Evolutionary conservation across 2,329 filamentous ascomycete species (phyloP).

Genomic region (Aspergillus sp.): DNA sequence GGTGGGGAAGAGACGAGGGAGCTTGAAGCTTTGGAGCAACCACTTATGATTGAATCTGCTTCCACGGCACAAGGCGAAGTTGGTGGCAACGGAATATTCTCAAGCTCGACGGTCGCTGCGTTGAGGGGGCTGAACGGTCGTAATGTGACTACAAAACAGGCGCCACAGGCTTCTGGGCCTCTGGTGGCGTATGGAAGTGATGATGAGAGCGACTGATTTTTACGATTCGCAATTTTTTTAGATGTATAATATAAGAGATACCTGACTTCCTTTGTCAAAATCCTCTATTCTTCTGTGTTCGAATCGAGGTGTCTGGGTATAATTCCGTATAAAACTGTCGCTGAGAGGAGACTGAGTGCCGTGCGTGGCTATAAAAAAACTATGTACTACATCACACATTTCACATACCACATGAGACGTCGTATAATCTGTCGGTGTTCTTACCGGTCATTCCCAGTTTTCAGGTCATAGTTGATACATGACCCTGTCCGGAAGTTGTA

Average conservation of each 20-base stretch:
- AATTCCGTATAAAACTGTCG: conserved; percentile 22
- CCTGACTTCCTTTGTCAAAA: conserved; percentile 26
- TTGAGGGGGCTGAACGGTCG: conserved; percentile 62
- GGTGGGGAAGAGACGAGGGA: conserved; percentile 63
- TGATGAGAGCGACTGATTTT: conserved; percentile 68
- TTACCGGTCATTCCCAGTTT: conserved; percentile 29
- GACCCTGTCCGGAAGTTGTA: conserved; percentile 88
- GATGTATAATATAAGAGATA: conserved; percentile 43
- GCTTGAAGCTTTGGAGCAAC: conserved; percentile 55
- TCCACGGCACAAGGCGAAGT: conserved; percentile 39
- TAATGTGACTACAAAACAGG: conserved; percentile 50
- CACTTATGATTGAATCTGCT: conserved; percentile 51
- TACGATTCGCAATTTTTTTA: conserved; percentile 20
- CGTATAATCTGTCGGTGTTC: conserved; percentile 5
- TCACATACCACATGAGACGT: conserved; percentile 17
- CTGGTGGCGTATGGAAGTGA: conserved; percentile 90
- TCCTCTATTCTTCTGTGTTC: conserved; percentile 12
- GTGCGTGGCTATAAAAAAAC: conserved; percentile 13
- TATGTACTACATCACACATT: conserved; percentile 20
- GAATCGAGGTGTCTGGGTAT: conserved; percentile 26
- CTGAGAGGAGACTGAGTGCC: conserved; percentile 18
- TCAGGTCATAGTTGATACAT: conserved; percentile 84
- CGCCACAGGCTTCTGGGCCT: conserved; percentile 57
- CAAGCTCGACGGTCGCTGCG: conserved; percentile 78
- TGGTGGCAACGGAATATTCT: conserved; percentile 72